phyloP scores from a whole-genome alignment of 805 yeast genomes.

The Gaillardinia entomophila region DNA sequence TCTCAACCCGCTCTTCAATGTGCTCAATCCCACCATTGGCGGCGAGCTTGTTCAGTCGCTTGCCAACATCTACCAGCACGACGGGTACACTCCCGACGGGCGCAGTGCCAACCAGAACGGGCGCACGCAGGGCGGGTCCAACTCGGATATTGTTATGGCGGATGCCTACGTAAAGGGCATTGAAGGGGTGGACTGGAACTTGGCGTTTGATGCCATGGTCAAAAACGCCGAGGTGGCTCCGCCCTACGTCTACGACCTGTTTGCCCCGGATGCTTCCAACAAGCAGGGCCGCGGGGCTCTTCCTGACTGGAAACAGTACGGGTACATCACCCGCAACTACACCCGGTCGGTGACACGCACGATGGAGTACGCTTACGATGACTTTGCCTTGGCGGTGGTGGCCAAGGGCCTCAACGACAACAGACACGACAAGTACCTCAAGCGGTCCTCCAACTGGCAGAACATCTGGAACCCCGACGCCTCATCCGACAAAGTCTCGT shows the following conservation, averaged over 20 bases:
- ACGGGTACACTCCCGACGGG: conserved; percentile 33
- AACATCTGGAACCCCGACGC: conserved; percentile 28
- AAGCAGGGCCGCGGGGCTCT: conserved; percentile 31
- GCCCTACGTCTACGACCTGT: conserved; percentile 18
- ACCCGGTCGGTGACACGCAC: conserved; percentile 30
- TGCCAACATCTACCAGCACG: conserved; percentile 22
- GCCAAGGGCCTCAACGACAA: conserved; percentile 19
- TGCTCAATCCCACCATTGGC: conserved; percentile 19
- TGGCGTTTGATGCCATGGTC: conserved; percentile 25
- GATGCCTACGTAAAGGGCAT: conserved; percentile 28
- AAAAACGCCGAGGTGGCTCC: conserved; percentile 31
- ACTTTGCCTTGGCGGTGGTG: conserved; percentile 26
- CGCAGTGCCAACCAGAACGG: conserved; percentile 32
- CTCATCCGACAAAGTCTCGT: conserved; percentile 8
- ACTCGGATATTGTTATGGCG: conserved; percentile 30
- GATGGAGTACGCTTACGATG: conserved; percentile 32
- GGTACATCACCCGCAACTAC: conserved; percentile 23
- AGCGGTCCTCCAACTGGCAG: conserved; percentile 29
- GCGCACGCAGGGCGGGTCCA: conserved; percentile 32
- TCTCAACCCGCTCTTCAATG: conserved; percentile 43
- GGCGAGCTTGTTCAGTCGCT: conserved; percentile 22
- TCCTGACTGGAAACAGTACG: conserved; percentile 25
- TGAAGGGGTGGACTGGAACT: conserved; percentile 19
- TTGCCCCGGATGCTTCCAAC: conserved; percentile 22
- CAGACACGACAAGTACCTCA: conserved; percentile 19